Evolutionary conservation across 768 basidiomycete species (phyloP), one percentile per base, ranked within the genome.

Genomic region (Udeniomyces megalosporus): DNA sequence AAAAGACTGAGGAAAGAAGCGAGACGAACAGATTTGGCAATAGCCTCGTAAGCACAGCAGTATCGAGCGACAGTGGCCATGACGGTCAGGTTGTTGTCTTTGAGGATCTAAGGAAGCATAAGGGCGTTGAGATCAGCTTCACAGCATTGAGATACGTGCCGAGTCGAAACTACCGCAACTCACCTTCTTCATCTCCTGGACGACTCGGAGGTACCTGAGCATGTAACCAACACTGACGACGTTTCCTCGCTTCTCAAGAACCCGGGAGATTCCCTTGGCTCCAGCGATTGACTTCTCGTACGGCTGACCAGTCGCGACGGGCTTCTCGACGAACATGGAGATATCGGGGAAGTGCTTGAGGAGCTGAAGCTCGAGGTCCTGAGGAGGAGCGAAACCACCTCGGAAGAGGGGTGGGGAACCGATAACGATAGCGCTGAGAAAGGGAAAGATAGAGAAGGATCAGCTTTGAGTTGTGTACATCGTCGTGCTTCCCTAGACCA

Each of bases 1-100:
- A n/a, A n/a, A n/a, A n/a, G n/a, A n/a, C n/a, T n/a, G n/a, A n/a
- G n/a, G n/a, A n/a, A n/a, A n/a, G n/a, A n/a, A n/a, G n/a, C n/a
- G 66, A 1, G 66, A 61, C 80, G 69, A 89, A 92, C 45, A 87
- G 50, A 42, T 65, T 65, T 65, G 11, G 32, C 52, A 68, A 68
- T 35, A 65, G 69, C 65, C 68, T 68, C 58, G 69, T 51, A 56
- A 11, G 50, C 88, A 69, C 84, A 84, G 12, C 88, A 89, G 75
- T 96, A 99, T 62, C 93, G 85, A 8, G 91, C 92, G 67, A 92
- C 83, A 38, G 93, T 97, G 50, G 85, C 80, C 92, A 97, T 96
- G 56, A 99, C 91, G 24, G 85, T 85, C 62, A 99, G 79, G 70
- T 88, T 81, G 73, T 96, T 96, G 66, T 93, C 89, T 70, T 87